phyloP scores from a whole-genome alignment of 257 asterid genomes.

The Coffea eugenioides region DNA sequence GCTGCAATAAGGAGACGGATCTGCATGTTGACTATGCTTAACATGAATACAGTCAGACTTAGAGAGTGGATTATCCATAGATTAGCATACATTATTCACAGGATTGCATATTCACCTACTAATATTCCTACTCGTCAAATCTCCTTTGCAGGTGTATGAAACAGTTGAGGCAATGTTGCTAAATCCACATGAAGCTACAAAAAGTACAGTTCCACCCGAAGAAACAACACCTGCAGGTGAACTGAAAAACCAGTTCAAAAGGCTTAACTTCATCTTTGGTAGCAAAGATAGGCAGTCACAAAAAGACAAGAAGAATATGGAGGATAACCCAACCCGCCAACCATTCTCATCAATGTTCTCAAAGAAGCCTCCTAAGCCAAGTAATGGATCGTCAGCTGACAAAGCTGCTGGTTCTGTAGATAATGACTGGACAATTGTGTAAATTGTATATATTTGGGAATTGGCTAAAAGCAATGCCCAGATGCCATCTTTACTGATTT shows the following conservation, averaged over 20 bases:
- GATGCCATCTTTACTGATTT: background rate
- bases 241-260: constrained; percentile 65
- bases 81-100: background rate
- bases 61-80: background rate
- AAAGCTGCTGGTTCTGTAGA: constrained; percentile 53
- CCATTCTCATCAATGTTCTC: constrained; percentile 67
- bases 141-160: constrained; percentile 72
- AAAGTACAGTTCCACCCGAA: constrained; percentile 51
- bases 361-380: constrained; percentile 83
- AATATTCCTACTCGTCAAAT: background rate
- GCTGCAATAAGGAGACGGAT: background rate
- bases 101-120: background rate
- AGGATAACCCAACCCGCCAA: constrained; percentile 54
- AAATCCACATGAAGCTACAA: constrained; percentile 62
- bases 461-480: constrained; percentile 10
- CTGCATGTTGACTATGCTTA: background rate
- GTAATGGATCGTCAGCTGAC: constrained; percentile 46
- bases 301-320: constrained; percentile 42
- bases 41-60: background rate
- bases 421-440: constrained; percentile 76
- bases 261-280: constrained; percentile 66
- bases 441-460: constrained; percentile 36
- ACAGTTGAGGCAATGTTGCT: constrained; percentile 78
- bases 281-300: constrained; percentile 49
- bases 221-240: constrained; percentile 60